phyloP scores from a whole-genome alignment of 768 basidiomycete species.

The Lyophyllum decastes region DNA sequence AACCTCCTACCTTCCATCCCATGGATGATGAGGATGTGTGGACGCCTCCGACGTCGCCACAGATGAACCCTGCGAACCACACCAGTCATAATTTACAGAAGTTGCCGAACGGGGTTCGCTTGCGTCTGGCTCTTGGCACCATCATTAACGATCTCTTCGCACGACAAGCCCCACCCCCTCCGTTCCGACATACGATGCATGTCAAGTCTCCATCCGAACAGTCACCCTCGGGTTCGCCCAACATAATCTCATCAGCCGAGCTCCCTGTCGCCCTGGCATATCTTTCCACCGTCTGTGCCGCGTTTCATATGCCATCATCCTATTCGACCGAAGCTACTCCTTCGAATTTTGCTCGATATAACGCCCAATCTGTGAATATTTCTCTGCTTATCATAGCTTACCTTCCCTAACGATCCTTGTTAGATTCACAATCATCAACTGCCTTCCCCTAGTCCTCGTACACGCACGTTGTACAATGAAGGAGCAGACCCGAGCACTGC shows the following conservation, averaged over 20 bases:
- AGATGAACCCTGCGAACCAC: slow-evolving; percentile 33
- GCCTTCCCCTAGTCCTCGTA: slow-evolving; percentile 39
- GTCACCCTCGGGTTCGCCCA: slow-evolving; percentile 24
- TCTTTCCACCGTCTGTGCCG: slow-evolving; percentile 24
- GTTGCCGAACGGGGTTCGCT: slow-evolving; percentile 79
- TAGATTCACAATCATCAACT: slow-evolving; percentile 11
- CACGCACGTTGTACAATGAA: slow-evolving; percentile 52
- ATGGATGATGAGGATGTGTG: slow-evolving; percentile 54
- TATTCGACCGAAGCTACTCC: slow-evolving; percentile 21
- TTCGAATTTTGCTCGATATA: slow-evolving; percentile 11
- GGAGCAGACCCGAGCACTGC: slow-evolving; percentile 64
- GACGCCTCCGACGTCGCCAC: slow-evolving; percentile 55
- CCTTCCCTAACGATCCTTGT: slow-evolving; percentile 9
- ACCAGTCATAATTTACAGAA: slow-evolving; percentile 49
- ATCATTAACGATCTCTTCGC: slow-evolving; percentile 85
- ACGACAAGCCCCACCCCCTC: slow-evolving; percentile 61
- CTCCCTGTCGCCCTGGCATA: slow-evolving; percentile 25
- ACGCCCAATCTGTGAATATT: slow-evolving; percentile 14
- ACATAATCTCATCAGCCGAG: slow-evolving; percentile 16
- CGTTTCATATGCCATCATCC: background rate
- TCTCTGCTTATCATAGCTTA: background rate
- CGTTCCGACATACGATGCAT: slow-evolving; percentile 37
- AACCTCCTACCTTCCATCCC: slow-evolving; percentile 67
- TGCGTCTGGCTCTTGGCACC: slow-evolving; percentile 73
- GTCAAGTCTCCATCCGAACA: slow-evolving; percentile 23